Evolutionary conservation across 371 early-diverging fungal genomes (phyloP).

Genomic region (Mortierella sp.): DNA sequence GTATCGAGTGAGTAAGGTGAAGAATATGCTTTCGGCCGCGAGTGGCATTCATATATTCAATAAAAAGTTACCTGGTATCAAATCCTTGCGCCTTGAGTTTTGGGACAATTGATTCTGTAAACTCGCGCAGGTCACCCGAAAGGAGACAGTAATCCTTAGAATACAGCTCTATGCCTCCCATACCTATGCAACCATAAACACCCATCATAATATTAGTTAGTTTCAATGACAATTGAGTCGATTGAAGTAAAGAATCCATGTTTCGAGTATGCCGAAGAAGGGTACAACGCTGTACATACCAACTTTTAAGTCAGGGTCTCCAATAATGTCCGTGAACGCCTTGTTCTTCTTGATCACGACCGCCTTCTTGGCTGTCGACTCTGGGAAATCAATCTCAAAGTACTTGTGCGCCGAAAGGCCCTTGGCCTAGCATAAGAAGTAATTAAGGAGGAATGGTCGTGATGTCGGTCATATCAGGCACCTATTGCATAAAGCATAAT

Average conservation of each 20-base stretch:
- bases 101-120: constrained; percentile 67
- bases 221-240: not conserved
- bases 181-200: constrained; percentile 50
- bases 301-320: constrained; percentile 60
- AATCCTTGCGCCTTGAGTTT: constrained; percentile 77
- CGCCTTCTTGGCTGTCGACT: constrained; percentile 87
- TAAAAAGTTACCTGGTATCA: constrained; percentile 64
- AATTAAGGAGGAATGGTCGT: not conserved
- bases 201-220: not conserved
- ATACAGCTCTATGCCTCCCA: constrained; percentile 83
- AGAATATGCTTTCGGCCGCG: no score
- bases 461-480: not conserved
- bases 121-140: constrained; percentile 87
- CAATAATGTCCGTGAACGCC: constrained; percentile 67
- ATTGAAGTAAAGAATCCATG: no score
- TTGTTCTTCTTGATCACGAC: constrained; percentile 73
- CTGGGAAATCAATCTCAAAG: constrained; percentile 95
- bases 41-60: no score
- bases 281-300: constrained; percentile 58
- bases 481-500: not conserved
- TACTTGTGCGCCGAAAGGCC: constrained; percentile 64
- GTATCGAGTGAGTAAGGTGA: no score
- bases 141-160: constrained; percentile 78
- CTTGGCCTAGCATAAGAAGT: constrained; percentile 12
- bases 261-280: not conserved